Evolutionary conservation across 1,139 yeast genomes (phyloP).

Genomic region (Yamadazyma pseudoaaseri): DNA sequence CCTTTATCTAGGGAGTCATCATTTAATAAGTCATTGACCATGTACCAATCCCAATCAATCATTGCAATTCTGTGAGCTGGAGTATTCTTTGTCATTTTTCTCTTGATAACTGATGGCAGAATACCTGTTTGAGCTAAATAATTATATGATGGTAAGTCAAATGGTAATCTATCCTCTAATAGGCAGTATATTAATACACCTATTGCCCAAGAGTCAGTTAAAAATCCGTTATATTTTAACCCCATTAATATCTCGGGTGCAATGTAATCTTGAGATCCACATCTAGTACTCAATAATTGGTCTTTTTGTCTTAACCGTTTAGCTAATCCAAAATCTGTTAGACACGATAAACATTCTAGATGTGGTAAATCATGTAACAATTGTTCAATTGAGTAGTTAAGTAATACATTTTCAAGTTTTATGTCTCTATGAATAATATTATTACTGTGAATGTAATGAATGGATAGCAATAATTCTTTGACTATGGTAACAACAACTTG

Average conservation of each 20-base stretch:
- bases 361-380: conserved; percentile 5
- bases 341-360: conserved; percentile 48
- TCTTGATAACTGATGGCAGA: conserved; percentile 45
- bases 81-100: conserved; percentile 55
- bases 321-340: conserved; percentile 89
- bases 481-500: conserved; percentile 58
- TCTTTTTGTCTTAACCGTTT: conserved; percentile 57
- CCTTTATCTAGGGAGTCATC: conserved; percentile 15
- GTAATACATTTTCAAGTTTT: conserved; percentile 75
- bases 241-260: conserved; percentile 93
- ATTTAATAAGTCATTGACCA: conserved; percentile 21
- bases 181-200: conserved; percentile 87
- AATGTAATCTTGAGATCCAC: conserved; percentile 95
- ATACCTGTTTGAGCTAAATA: conserved; percentile 28
- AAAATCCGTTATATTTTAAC: conserved; percentile 81
- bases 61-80: conserved; percentile 90
- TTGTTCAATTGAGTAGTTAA: conserved; percentile 33
- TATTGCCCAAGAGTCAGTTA: conserved; percentile 90
- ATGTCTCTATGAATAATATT: conserved; percentile 83
- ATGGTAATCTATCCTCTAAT: conserved; percentile 83
- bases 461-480: conserved; percentile 66
- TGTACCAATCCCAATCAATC: conserved; percentile 87
- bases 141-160: conserved; percentile 62
- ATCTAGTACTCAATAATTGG: conserved; percentile 75
- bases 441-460: conserved; percentile 67